Percentiles rank a stretch among this genome's conserved stretches.
These are phyloP conservation scores for Leccinum angustisporum DNA, from an alignment of 1,284 basidiomycete genomes.

Conservation along the genomic window DNA sequence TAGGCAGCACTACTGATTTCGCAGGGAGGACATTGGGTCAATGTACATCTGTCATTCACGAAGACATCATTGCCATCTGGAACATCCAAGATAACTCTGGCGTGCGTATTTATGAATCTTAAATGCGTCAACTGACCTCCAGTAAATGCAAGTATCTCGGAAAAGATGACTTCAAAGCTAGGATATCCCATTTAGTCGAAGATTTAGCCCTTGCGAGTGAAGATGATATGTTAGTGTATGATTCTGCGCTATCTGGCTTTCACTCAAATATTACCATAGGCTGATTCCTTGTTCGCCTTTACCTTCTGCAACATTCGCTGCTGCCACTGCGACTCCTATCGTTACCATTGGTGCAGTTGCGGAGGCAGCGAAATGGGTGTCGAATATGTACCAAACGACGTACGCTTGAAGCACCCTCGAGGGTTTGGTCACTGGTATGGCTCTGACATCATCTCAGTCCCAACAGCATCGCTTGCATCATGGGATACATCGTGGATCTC, in stretches of 20 bases:
- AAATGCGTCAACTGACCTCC: background rate
- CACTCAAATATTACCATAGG: background rate
- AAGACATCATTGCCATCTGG: constrained; percentile 9
- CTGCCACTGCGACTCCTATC: constrained; percentile 5
- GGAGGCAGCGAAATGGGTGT: constrained; percentile 9
- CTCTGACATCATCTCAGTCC: constrained; percentile 3
- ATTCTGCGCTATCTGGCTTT: background rate
- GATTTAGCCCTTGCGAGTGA: background rate
- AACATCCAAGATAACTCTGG: constrained; percentile 3
- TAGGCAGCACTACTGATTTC: constrained; percentile 1
- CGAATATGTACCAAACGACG: constrained; percentile 1
- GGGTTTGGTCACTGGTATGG: background rate
- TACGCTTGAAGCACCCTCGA: background rate
- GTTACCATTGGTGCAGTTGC: constrained; percentile 1
- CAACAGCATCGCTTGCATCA: constrained; percentile 5
- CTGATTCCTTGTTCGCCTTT: background rate
- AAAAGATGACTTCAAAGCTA: constrained; percentile 9
- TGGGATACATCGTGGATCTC: constrained; percentile 11
- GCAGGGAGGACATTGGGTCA: background rate
- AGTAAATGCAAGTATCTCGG: constrained; percentile 2
- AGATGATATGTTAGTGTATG: background rate
- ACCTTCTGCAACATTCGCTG: background rate
- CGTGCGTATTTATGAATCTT: background rate
- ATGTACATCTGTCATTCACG: constrained; percentile 4
- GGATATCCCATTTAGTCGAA: constrained; percentile 8